A percentile compares a stretch with the other conserved stretches of the same genome.
These are phyloP conservation scores for Salix brachista DNA, from an alignment of 345 rosid species.

Conservation along the genomic window DNA sequence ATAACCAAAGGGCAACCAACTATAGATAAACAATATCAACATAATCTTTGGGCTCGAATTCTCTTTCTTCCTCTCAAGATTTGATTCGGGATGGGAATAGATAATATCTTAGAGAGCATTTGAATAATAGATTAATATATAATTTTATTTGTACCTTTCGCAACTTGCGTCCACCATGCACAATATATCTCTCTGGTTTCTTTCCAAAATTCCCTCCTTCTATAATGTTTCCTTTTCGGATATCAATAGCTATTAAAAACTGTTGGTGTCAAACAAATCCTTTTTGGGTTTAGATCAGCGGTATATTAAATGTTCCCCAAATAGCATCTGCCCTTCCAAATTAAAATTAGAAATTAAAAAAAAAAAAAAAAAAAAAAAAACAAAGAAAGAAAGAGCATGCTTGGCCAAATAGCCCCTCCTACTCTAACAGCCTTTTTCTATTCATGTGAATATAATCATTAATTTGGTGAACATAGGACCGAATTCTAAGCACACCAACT, in stretches of 20 bases:
- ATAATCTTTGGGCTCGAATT: conserved; percentile 16
- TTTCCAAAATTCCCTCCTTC: not conserved
- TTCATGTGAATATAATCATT: not conserved
- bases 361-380: no score
- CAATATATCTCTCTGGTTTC: not conserved
- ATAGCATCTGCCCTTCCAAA: conserved; percentile 1
- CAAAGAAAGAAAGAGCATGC: no score
- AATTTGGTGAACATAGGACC: not conserved
- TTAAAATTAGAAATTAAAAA: no score
- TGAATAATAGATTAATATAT: not conserved
- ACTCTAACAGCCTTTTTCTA: not conserved
- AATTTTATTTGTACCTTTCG: not conserved
- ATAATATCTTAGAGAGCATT: not conserved
- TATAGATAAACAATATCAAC: not conserved
- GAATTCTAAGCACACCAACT: not conserved
- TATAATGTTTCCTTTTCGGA: not conserved
- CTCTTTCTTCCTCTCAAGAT: conserved; percentile 14
- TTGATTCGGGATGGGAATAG: conserved; percentile 24
- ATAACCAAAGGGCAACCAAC: conserved; percentile 5
- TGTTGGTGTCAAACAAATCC: conserved; percentile 29
- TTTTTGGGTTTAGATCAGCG: conserved; percentile 1
- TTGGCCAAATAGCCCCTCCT: not conserved
- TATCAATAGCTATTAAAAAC: conserved; percentile 4
- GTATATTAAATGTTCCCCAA: not conserved
- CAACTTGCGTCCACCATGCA: conserved; percentile 23